Percentiles rank a stretch among this genome's conserved stretches.
Evolutionary conservation across 768 basidiomycete species (phyloP).

Genomic region (Mycena latifolia): DNA sequence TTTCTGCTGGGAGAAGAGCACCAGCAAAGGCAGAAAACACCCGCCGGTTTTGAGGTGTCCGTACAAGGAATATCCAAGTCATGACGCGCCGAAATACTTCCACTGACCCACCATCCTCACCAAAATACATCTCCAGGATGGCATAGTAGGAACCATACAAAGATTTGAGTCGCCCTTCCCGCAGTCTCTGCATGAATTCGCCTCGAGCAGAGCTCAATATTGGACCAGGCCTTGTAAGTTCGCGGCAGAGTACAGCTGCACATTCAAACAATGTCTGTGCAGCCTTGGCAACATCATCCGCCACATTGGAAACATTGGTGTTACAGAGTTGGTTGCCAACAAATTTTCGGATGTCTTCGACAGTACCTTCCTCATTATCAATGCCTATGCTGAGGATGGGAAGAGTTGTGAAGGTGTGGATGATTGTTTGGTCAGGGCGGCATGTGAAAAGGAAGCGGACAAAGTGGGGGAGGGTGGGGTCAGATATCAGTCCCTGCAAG

Average conservation of each 20-base stretch:
- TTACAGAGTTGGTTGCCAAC: conserved; percentile 1
- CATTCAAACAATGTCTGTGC: conserved; percentile 13
- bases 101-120: background rate
- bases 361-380: conserved; percentile 6
- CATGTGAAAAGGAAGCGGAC: conserved; percentile 9
- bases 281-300: conserved; percentile 10
- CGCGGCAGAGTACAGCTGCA: conserved; percentile 6
- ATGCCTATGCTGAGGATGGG: background rate
- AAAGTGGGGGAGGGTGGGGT: background rate
- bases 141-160: conserved; percentile 9
- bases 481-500: background rate
- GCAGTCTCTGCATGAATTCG: conserved; percentile 1
- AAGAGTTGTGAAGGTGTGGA: background rate
- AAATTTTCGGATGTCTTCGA: conserved; percentile 9
- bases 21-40: conserved; percentile 2
- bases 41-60: conserved; percentile 3
- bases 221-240: background rate
- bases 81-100: conserved; percentile 1
- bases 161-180: conserved; percentile 3
- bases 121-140: conserved; percentile 12
- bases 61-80: conserved; percentile 8
- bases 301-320: conserved; percentile 6
- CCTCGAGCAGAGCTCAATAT: background rate
- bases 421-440: background rate
- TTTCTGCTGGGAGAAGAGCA: background rate